These are phyloP conservation scores for Rhizodiscina lignyota DNA, from an alignment of 495 filamentous ascomycete genomes.

Conservation along the genomic window DNA sequence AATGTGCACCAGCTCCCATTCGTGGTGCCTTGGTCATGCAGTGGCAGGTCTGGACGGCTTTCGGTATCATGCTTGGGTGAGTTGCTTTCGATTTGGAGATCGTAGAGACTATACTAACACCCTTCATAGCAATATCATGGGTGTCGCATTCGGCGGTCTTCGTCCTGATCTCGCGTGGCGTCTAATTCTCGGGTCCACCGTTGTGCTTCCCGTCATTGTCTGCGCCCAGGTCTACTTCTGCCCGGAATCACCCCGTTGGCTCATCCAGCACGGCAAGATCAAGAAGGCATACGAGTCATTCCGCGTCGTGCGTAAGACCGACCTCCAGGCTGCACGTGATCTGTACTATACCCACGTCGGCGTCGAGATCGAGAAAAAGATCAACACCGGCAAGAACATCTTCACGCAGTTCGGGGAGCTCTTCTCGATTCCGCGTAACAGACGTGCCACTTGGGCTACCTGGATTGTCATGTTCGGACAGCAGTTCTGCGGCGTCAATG, in stretches of 20 bases:
- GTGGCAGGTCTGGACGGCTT: slow-evolving; percentile 15
- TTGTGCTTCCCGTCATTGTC: neutral
- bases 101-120: too few species aligned
- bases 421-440: slow-evolving; percentile 51
- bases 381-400: slow-evolving; percentile 1
- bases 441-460: slow-evolving; percentile 48
- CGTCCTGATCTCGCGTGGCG: neutral
- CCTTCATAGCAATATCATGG: too few species aligned
- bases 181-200: neutral
- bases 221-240: slow-evolving; percentile 1
- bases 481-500: slow-evolving; percentile 33
- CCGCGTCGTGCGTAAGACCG: slow-evolving; percentile 4
- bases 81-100: neutral
- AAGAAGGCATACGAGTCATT: slow-evolving; percentile 11
- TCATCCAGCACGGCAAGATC: slow-evolving; percentile 11
- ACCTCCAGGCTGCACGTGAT: slow-evolving; percentile 10
- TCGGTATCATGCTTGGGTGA: slow-evolving; percentile 1
- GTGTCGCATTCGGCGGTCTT: too few species aligned
- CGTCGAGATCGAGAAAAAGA: slow-evolving; percentile 14
- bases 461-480: slow-evolving; percentile 53
- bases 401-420: neutral
- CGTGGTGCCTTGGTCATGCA: slow-evolving; percentile 11
- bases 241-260: slow-evolving; percentile 11
- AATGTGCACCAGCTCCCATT: slow-evolving; percentile 7
- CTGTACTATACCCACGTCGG: slow-evolving; percentile 11